Percentiles rank a stretch among this genome's conserved stretches.
Evolutionary conservation across 106 monocot genomes (phyloP).

Genomic region (Alisma plantagoaquatica): DNA sequence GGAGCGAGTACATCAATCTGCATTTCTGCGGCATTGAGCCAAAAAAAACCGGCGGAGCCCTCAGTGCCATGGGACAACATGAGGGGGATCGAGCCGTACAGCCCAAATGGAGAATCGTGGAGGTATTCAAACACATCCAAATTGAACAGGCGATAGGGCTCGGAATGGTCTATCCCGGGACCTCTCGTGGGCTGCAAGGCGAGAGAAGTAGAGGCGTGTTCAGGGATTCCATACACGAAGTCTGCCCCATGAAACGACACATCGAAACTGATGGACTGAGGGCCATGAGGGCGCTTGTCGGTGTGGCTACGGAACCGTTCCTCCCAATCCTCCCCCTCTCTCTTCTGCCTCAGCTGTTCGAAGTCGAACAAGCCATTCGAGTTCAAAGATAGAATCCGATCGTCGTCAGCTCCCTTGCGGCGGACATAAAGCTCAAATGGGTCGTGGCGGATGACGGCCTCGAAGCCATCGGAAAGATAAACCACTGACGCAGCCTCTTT

Average conservation of each 20-base stretch:
- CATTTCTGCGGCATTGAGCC: constrained; percentile 98
- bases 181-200: constrained; percentile 63
- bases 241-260: constrained; percentile 84
- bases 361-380: constrained; percentile 89
- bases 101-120: constrained; percentile 83
- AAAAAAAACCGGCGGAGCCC: constrained; percentile 76
- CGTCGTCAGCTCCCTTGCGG: constrained; percentile 17
- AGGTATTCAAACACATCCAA: constrained; percentile 93
- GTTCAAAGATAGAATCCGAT: constrained; percentile 68
- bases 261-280: constrained; percentile 86
- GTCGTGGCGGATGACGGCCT: constrained; percentile 63
- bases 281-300: constrained; percentile 71
- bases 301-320: constrained; percentile 82
- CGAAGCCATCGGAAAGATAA: constrained; percentile 49
- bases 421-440: constrained; percentile 77
- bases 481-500: constrained; percentile 16
- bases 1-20: constrained; percentile 92
- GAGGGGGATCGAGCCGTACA: constrained; percentile 93
- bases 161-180: constrained; percentile 73
- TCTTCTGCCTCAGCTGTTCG: constrained; percentile 59
- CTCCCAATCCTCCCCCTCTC: constrained; percentile 76
- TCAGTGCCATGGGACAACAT: constrained; percentile 75
- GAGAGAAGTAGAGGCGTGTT: constrained; percentile 67
- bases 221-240: constrained; percentile 93
- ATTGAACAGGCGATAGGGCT: constrained; percentile 91